Conservation (phyloP, 169 alveolate species). For the Plasmodium yoelii region DNA sequence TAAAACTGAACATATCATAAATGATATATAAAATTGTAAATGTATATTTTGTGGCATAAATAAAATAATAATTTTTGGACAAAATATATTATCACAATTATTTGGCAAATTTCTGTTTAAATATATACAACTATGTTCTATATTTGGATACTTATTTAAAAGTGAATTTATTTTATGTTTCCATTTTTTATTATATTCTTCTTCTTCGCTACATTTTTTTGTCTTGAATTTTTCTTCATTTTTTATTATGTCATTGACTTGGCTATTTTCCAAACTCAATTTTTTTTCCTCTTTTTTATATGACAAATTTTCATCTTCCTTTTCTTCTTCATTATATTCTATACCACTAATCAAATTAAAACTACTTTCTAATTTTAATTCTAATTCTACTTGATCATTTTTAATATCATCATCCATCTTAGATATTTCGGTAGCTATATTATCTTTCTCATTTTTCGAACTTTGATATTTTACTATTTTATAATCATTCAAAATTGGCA, state of each 20-base stretch:
- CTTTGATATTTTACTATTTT: not conserved
- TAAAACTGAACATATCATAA: slow-evolving; percentile 36
- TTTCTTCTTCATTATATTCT: not conserved
- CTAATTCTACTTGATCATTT: too few relatives aligned
- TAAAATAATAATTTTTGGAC: slow-evolving; percentile 48
- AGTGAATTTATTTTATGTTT: not conserved
- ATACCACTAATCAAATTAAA: not conserved
- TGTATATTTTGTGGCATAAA: slow-evolving; percentile 57
- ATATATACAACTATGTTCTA: slow-evolving; percentile 32
- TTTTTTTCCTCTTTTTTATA: too few relatives aligned
- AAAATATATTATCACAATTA: slow-evolving; percentile 16
- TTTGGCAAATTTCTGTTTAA: slow-evolving; percentile 40
- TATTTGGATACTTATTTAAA: slow-evolving; percentile 17
- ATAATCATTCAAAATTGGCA: not conserved
- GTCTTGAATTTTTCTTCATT: not conserved
- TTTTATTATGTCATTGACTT: not conserved
- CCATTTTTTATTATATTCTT: slow-evolving; percentile 11
- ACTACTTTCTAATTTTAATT: too few relatives aligned
- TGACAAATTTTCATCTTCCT: not conserved
- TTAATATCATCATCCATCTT: not conserved
- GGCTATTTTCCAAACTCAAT: not conserved
- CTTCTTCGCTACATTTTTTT: not conserved
- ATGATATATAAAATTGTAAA: slow-evolving; percentile 50
- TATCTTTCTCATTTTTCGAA: not conserved
- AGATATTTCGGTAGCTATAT: not conserved